Evolutionary conservation across 192 early-diverging fungal genomes (phyloP), one percentile per base, ranked within the genome.

Genomic region (Gonapodya sp.): DNA sequence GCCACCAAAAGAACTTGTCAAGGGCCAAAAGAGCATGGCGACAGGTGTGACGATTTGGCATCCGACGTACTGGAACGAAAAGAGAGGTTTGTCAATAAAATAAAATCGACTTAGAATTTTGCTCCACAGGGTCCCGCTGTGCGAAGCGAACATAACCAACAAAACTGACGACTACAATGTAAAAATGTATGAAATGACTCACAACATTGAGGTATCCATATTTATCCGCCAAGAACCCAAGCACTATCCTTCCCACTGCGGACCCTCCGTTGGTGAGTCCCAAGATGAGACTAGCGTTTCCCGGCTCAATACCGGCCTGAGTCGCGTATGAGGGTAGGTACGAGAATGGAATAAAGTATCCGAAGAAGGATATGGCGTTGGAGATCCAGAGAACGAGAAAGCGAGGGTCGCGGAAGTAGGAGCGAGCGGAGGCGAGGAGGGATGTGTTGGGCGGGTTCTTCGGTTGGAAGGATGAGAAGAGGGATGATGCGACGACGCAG

Each of bases 11-110:
- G 80, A 74, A 73, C 72, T 74, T 84, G 80, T 83, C 87, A 91
- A 85, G 0, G 90, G 84, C 90, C 90, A 91, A 1, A 89, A 77
- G 75, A 77, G 75, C 75, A 77, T 18, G 18, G 34, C 75, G 30
- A 77, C 75, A 34, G 75, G 75, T 2, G 75, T 77, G 75, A 77
- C 8, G 75, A 77, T 32, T 33, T 77, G 75, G 75, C 75, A 77
- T 33, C 16, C 8, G 31, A 77, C 75, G 34, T 77, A 77, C 46
- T 64, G 46, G 8, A 64, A 24, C 46, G 46, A 64, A 64, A 64
- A 64, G 46, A 24, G 46, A n/a, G n/a, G n/a, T n/a, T n/a, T n/a
- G n/a, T n/a, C n/a, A n/a, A n/a, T n/a, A n/a, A n/a, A n/a, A n/a
- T n/a, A n/a, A n/a, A n/a, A n/a, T n/a, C n/a, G n/a, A n/a, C n/a